Evolutionary conservation across 1,284 basidiomycete genomes (phyloP), one percentile per base, ranked within the genome.

Genomic region (Cryptococcus sp.): DNA sequence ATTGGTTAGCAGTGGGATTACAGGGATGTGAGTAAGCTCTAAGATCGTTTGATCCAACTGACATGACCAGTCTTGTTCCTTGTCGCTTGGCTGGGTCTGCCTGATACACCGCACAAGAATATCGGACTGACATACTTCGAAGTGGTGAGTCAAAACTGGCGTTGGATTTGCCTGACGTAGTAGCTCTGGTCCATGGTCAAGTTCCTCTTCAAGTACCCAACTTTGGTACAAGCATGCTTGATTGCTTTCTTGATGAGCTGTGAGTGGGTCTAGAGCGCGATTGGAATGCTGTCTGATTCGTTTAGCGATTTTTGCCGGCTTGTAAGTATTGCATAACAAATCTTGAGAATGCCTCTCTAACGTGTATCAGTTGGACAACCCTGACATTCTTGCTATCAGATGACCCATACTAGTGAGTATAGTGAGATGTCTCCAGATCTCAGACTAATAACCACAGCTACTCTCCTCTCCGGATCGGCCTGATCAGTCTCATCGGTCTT

Each of bases 401-500:
- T 8, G 64, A 80, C 2, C 86, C 85, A 2, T 88, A 87, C 63
- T 65, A 83, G 64, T 87, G 83, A 62, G 62, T 57, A 50, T 49
- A 48, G 4, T 30, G 11, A 8, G 32, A 32, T n/a, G 15, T 44
- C n/a, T 4, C 23, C 5, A 44, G 30, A 36, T 36, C 7, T 15
- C 46, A 15, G 15, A 13, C 37, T 55, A 44, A 54, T 49, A 5
- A 13, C 31, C 42, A 48, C 52, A 59, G 58, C 47, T 76, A 71
- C 65, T 63, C 59, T 45, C 83, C 86, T 3, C 74, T 88, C 36
- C 77, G 81, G 15, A 87, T 87, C 53, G 87, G 86, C 2, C 78
- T 88, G 6, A 87, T 88, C 68, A 86, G 85, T 4, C 73, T 88
- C 3, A 76, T 87, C 13, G 87, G 87, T 4, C 82, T 87, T 69